Base-by-base conservation (phyloP, 192 early-diverging fungal genomes). In the Diversispora epigaea region DNA sequence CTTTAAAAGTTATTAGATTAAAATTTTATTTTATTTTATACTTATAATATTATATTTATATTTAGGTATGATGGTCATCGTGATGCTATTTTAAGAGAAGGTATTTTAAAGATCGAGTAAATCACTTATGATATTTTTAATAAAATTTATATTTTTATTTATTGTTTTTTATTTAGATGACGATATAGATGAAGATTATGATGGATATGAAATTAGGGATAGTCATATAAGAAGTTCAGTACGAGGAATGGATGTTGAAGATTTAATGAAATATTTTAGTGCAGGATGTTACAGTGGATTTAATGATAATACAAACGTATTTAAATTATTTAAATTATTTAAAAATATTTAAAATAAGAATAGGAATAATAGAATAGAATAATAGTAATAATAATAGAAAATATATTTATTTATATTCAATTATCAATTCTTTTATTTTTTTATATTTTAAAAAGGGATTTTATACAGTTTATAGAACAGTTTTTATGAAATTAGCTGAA, bases 21-120 rank as follows among this genome's bases (percentile, higher is more conserved):
- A n/a, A n/a, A n/a, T n/a, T n/a, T n/a, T n/a, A n/a, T n/a, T n/a
- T n/a, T n/a, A n/a, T n/a, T n/a, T n/a, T n/a, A n/a, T n/a, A n/a
- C n/a, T n/a, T n/a, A n/a, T n/a, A n/a, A 40, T 56, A 17, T 9
- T 32, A 40, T 54, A 45, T 55, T 19, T 17, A 32, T 17, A 21
- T 56, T 6, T 39, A 70, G 96, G 96, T 94, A 89, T 54, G 96
- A 98, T 80, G 87, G 89, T 62, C 96, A 97, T 79, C 84, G 95
- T 68, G 95, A 96, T 76, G 90, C 91, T 54, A 98, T 98, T 78
- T 83, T 97, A 65, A 89, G 94, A 49, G 94, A 91, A 68, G 90
- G 91, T 78, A 86, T 83, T 47, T 1, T 50, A 17, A n/a, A n/a
- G n/a, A n/a, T n/a, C n/a, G n/a, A n/a, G n/a, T n/a, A n/a, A n/a